Evolutionary conservation across 2,329 filamentous ascomycete genomes (phyloP), one percentile per base, ranked within the genome.

Genomic region (Pestalotiopsis sp.): DNA sequence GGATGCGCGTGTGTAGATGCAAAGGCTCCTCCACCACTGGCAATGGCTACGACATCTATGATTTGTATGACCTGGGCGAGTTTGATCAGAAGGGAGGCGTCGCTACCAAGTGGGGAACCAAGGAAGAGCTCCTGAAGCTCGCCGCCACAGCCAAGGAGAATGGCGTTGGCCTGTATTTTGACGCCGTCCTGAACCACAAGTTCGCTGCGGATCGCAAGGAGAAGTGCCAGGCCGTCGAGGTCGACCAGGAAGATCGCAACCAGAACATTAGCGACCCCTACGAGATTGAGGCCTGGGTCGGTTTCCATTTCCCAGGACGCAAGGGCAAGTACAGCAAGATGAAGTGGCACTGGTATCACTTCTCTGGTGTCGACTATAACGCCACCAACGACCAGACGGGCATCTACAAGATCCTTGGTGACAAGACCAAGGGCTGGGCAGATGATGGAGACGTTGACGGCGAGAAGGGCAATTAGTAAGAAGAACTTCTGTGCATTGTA

Each of bases 111-210:
- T 94, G 90, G 90, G 91, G 91, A 2, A 80, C 82, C 1, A 88
- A 88, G 73, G 83, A 86, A 58, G 89, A 92, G 66, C 79, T 93
- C 17, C 71, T 85, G 2, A 80, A 82, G 20, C 76, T 93, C 61
- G 78, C 81, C 2, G 77, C 81, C 22, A 77, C 79, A 13, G 89
- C 89, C 0, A 81, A 85, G 64, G 78, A 84, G 48, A 71, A 84
- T 26, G 86, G 84, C 0, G 81, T 93, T 9, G 84, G 85, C 0
- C 73, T 92, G 0, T 85, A 91, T 71, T 93, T 89, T 84, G 91
- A 93, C 76, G 88, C 89, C 1, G 90, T 94, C 6, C 80, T 93
- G 58, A 93, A 92, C 73, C 91, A 93, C 75, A 92, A 91, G 75
- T 89, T 90, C 2, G 90, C 86, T 2, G 91, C 89, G 6, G 91